Base-by-base conservation (phyloP, 495 filamentous ascomycete genomes). In the Aspergillus sclerotiicarbonarius region DNA sequence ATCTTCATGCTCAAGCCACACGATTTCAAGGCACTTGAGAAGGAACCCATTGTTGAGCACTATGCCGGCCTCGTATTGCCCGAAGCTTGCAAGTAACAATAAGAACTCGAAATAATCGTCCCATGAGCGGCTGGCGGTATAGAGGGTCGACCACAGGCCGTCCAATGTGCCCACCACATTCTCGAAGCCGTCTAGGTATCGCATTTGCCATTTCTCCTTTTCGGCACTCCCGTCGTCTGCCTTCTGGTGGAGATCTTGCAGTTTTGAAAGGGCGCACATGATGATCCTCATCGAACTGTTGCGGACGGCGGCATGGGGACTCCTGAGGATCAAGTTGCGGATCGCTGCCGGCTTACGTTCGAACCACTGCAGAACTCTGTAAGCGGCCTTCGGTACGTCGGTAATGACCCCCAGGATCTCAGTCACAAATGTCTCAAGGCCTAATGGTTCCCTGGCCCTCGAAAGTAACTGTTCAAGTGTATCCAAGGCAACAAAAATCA, bases 381-480 rank as follows among this genome's bases (percentile, higher is more conserved):
- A 54, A 8, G 72, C 68, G 5, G 65, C 68, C 30, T 65, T 58
- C 15, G 74, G 68, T 18, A 60, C 66, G 9, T 62, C 71, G 10
- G 79, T 70, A 51, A 85, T 82, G 31, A 83, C 76, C 52, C 72
- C 71, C 13, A 73, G 69, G 18, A 96, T 67, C 30, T 82, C 75
- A 2, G 54, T 58, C 43, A 84, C 74, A 52, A 90, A 82, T 5
- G 62, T 62, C 2, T 84, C 79, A 50, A 89, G 87, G 32, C 87
- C 82, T 0, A 83, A 74, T 2, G 80, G 67, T 45, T 93, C 90
- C 67, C 91, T 92, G 2, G 83, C 76, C 57, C 90, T 80, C 3
- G 87, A 83, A n/a, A 90, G 76, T 48, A 96, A 79, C 62, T 92
- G 88, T 62, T 93, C 89, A 16, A 96, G 69, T 52, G 91, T 87